Conservation (phyloP, 345 rosid species). For the Physaria fendleri region DNA sequence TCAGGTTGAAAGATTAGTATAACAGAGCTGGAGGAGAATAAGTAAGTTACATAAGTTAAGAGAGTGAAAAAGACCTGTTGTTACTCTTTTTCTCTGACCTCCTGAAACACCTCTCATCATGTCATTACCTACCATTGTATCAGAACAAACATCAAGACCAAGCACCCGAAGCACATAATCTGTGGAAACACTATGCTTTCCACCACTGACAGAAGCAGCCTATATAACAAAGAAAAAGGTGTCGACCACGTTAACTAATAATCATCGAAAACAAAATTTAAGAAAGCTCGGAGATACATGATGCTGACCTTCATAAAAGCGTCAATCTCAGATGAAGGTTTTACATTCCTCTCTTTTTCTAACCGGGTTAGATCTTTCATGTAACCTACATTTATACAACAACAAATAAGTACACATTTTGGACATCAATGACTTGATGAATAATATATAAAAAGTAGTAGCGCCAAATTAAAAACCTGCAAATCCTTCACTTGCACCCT, state of each 20-base stretch:
- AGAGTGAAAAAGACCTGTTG: slow-evolving; percentile 60
- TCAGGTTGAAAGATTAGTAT: slow-evolving; percentile 2
- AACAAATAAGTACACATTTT: not conserved
- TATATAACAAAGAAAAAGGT: slow-evolving; percentile 33
- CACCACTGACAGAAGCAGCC: slow-evolving; percentile 80
- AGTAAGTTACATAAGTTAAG: not conserved
- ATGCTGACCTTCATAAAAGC: slow-evolving; percentile 85
- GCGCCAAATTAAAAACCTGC: slow-evolving; percentile 38
- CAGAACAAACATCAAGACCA: slow-evolving; percentile 86
- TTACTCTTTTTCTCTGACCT: slow-evolving; percentile 89
- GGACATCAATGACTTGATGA: not conserved
- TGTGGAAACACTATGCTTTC: slow-evolving; percentile 68
- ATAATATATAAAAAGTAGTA: not conserved
- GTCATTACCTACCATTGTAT: slow-evolving; percentile 81
- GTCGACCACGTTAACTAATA: not conserved
- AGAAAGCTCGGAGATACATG: not conserved
- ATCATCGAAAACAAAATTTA: not conserved
- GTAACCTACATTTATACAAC: slow-evolving; percentile 36
- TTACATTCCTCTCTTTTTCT: slow-evolving; percentile 64
- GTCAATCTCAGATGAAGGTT: slow-evolving; percentile 76
- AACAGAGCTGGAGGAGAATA: not conserved
- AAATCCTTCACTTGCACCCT: slow-evolving; percentile 78
- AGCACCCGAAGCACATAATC: slow-evolving; percentile 83
- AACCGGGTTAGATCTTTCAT: slow-evolving; percentile 56
- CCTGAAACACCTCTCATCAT: slow-evolving; percentile 98